A percentile compares a stretch with the other conserved stretches of the same genome.
Evolutionary conservation across 2,329 filamentous ascomycete species (phyloP).

Genomic region (Epichloe gansuensis): DNA sequence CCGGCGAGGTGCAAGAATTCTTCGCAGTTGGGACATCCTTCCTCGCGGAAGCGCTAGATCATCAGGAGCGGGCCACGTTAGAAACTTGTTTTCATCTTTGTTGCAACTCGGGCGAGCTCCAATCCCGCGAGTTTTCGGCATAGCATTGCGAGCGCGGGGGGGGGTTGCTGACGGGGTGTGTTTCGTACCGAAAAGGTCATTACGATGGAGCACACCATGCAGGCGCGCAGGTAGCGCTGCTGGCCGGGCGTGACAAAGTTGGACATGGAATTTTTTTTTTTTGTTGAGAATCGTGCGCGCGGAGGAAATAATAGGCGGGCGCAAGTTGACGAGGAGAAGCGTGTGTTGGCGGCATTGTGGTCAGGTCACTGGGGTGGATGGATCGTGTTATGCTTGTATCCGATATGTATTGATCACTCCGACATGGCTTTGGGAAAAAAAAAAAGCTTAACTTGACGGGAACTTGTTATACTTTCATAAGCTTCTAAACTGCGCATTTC

Average conservation of each 20-base stretch:
- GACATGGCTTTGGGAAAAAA: neutral
- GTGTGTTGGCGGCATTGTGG: too few relatives aligned
- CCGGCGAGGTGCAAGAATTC: constrained; percentile 73
- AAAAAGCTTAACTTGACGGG: neutral
- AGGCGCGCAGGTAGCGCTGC: constrained; percentile 80
- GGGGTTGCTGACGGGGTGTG: neutral
- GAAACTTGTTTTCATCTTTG: neutral
- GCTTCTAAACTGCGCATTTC: too few relatives aligned
- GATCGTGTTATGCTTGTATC: constrained; percentile 3
- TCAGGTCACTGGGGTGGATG: neutral
- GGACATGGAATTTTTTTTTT: neutral
- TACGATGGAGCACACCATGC: constrained; percentile 97
- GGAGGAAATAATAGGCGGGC: neutral
- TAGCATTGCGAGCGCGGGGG: neutral
- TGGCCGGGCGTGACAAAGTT: constrained; percentile 63
- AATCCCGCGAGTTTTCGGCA: neutral
- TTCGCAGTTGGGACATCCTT: constrained; percentile 96
- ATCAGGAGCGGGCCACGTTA: neutral
- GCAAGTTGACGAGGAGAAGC: neutral
- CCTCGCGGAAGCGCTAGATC: constrained; percentile 62
- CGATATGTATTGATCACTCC: constrained; percentile 1
- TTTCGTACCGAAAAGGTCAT: constrained; percentile 58
- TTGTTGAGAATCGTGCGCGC: neutral
- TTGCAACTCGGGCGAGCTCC: too few relatives aligned
- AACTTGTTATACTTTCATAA: too few relatives aligned